These are phyloP conservation scores for Jatropha podagrica DNA, from an alignment of 441 rosid species.

Conservation along the genomic window DNA sequence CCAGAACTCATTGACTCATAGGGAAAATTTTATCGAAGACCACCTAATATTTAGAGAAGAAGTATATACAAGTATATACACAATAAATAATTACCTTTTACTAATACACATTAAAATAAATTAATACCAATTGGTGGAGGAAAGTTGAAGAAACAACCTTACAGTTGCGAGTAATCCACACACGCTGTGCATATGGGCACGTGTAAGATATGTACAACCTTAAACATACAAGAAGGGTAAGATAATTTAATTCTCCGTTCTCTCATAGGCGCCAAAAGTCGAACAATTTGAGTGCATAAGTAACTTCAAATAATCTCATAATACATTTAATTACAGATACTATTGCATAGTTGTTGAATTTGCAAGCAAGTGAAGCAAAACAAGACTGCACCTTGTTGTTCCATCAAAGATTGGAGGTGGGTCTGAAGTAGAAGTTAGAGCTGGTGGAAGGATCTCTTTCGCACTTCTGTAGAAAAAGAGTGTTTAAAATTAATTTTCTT, in stretches of 20 bases:
- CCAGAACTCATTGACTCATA: no score
- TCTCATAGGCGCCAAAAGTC: neutral
- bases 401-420: constrained; percentile 70
- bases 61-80: no score
- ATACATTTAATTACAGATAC: neutral
- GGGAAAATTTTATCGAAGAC: neutral
- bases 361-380: neutral
- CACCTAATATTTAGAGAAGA: neutral
- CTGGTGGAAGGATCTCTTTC: constrained; percentile 57
- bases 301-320: neutral
- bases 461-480: constrained; percentile 18
- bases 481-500: neutral
- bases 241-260: neutral
- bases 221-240: constrained; percentile 23
- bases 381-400: constrained; percentile 50
- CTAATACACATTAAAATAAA: neutral
- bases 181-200: constrained; percentile 85
- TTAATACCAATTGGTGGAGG: neutral
- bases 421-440: constrained; percentile 61
- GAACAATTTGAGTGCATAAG: neutral
- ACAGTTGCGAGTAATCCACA: constrained; percentile 73
- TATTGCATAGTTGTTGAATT: neutral
- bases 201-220: constrained; percentile 75
- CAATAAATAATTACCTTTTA: neutral
- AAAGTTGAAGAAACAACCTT: constrained; percentile 46